A percentile compares a stretch with the other conserved stretches of the same genome.
Conservation (phyloP, 345 rosid genomes). For the Ailanthus altissimus region DNA sequence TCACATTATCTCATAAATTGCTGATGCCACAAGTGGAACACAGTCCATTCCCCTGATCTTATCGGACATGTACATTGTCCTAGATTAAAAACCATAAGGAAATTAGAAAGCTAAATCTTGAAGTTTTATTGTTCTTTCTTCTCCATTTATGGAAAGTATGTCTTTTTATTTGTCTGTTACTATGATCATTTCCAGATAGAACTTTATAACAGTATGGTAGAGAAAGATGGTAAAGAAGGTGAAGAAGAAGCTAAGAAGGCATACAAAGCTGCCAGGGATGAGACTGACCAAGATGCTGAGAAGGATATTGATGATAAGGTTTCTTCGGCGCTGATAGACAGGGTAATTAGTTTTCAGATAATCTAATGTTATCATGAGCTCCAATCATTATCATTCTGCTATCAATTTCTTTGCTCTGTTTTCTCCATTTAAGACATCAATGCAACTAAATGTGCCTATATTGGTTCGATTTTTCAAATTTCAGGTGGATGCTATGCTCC, state of each 20-base stretch:
- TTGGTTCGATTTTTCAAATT: slow-evolving; percentile 21
- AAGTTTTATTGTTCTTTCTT: not conserved
- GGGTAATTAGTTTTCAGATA: slow-evolving; percentile 44
- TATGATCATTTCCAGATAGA: slow-evolving; percentile 53
- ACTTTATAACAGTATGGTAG: slow-evolving; percentile 87
- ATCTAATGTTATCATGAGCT: not conserved
- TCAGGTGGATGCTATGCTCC: slow-evolving; percentile 95
- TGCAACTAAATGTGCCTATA: slow-evolving; percentile 1
- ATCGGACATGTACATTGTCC: not conserved
- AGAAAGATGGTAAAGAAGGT: slow-evolving; percentile 75
- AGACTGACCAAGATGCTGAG: slow-evolving; percentile 62
- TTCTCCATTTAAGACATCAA: not conserved
- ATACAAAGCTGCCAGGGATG: slow-evolving; percentile 88
- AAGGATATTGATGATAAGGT: slow-evolving; percentile 65
- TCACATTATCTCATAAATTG: not conserved
- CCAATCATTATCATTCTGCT: not conserved
- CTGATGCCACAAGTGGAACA: not conserved
- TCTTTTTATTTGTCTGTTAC: slow-evolving; percentile 12
- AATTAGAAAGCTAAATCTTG: no score
- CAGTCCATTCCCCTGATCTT: not conserved
- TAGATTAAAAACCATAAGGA: not conserved
- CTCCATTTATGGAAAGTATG: not conserved
- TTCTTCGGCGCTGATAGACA: slow-evolving; percentile 75
- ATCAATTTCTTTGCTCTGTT: not conserved
- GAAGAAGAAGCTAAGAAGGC: slow-evolving; percentile 83